Base-by-base conservation (phyloP, 2,329 filamentous ascomycete species). In the Cryphonectria japonica region DNA sequence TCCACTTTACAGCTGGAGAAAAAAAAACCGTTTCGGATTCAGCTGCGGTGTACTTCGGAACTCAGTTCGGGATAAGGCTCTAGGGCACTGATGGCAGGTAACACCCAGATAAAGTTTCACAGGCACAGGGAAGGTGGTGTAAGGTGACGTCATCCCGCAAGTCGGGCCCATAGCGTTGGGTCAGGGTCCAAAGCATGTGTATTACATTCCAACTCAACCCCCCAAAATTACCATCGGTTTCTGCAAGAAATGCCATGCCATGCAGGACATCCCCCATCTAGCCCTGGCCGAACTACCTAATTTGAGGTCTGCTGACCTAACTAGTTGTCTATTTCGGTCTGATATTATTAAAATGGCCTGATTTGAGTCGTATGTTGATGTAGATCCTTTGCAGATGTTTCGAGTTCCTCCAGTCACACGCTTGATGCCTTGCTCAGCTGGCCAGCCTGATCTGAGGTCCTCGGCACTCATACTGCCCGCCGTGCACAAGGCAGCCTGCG, bases 121-220 rank as follows among this genome's bases (percentile, higher is more conserved):
- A 5, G 37, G 37, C 37, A 22, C 46, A n/a, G 46, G 46, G 46
- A 50, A 50, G 46, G 7, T 39, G 19, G 46, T 46, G 46, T 46
- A 46, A 22, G 16, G 29, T 61, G 59, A 61, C 59, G 59, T 61
- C 59, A 61, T 39, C 16, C 32, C 29, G 59, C 32, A 39, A 16
- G 32, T 39, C 39, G 59, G 59, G 59, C 39, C 59, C 59, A n/a
- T n/a, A 39, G 34, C 8, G 16, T 14, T 61, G 59, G 59, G 32
- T 61, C 59, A 61, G 59, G 59, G 59, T 61, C 59, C 59, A 61
- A 61, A 16, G 26, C 22, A 16, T 9, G 46, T 22, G 14, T n/a
- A 2, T 19, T 26, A 26, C 54, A 34, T 19, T 26, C 13, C 54
- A 19, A 8, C 26, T 14, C 1, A 34, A 7, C 26, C 6, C 26